Percentiles rank a stretch among this genome's conserved stretches.
Evolutionary conservation across 192 early-diverging fungal genomes (phyloP).

Genomic region (Umbelopsis sp.): DNA sequence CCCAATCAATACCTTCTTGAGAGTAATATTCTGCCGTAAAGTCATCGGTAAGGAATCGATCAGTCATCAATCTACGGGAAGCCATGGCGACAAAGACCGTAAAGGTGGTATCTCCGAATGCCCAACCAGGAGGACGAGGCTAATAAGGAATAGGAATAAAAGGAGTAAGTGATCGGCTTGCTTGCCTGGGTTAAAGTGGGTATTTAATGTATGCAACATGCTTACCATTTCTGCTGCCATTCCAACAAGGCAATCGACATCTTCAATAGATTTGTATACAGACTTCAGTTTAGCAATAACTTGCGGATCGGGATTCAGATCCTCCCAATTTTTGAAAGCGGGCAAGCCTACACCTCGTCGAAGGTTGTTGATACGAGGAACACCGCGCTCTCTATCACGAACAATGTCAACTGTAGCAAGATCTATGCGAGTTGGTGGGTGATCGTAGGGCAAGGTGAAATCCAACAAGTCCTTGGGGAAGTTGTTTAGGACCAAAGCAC

Average conservation of each 20-base stretch:
- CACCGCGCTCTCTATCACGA: conserved; percentile 7
- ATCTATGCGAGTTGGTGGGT: neutral
- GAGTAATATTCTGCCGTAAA: conserved; percentile 11
- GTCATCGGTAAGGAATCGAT: conserved; percentile 5
- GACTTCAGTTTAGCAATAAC: neutral
- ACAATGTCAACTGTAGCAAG: neutral
- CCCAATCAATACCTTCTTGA: conserved; percentile 12
- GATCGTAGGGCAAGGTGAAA: neutral
- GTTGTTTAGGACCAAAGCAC: neutral
- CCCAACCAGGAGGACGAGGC: conserved; percentile 3
- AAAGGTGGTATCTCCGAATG: conserved; percentile 13
- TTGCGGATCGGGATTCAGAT: neutral
- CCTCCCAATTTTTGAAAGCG: neutral
- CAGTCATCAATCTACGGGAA: neutral
- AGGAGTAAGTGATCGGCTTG: neutral
- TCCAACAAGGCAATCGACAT: conserved; percentile 1
- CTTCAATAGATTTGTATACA: neutral
- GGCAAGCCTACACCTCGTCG: neutral
- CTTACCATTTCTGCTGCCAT: conserved; percentile 2
- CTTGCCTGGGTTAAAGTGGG: neutral
- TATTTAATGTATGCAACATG: neutral
- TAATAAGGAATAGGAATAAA: neutral
- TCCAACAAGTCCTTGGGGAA: neutral
- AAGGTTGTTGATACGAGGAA: neutral
- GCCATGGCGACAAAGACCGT: conserved; percentile 2